phyloP scores from a whole-genome alignment of 306 rosid species.

The Cicer yamashitae region DNA sequence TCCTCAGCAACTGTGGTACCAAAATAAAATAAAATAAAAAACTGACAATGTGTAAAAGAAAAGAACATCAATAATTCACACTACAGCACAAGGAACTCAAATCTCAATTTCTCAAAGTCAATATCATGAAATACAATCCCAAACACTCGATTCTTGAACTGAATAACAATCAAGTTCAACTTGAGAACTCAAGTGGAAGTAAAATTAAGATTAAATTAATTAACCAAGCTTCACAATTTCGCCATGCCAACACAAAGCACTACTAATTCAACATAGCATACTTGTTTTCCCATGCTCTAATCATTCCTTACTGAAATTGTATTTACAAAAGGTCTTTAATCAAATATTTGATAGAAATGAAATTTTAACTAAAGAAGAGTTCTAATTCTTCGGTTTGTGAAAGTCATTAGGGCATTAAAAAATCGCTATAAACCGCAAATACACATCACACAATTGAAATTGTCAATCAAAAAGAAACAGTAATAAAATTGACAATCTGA shows the following conservation, averaged over 20 bases:
- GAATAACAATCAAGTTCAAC: neutral
- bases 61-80: constrained; percentile 27
- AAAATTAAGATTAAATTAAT: constrained; percentile 26
- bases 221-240: constrained; percentile 26
- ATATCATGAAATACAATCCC: constrained; percentile 23
- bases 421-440: constrained; percentile 15
- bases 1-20: constrained; percentile 68
- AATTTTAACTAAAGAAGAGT: neutral
- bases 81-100: constrained; percentile 32
- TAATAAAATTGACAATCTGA: constrained; percentile 4
- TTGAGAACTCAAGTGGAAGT: neutral
- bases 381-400: neutral
- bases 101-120: constrained; percentile 22
- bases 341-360: constrained; percentile 1
- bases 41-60: constrained; percentile 35
- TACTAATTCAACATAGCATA: constrained; percentile 19
- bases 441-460: constrained; percentile 32
- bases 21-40: constrained; percentile 17
- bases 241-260: constrained; percentile 28
- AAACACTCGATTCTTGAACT: neutral
- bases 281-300: neutral
- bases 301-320: constrained; percentile 20
- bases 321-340: constrained; percentile 6
- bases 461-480: neutral
- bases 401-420: neutral